Evolutionary conservation across 2,329 filamentous ascomycete species (phyloP).

Genomic region (Ceratocystiopsis minuta): DNA sequence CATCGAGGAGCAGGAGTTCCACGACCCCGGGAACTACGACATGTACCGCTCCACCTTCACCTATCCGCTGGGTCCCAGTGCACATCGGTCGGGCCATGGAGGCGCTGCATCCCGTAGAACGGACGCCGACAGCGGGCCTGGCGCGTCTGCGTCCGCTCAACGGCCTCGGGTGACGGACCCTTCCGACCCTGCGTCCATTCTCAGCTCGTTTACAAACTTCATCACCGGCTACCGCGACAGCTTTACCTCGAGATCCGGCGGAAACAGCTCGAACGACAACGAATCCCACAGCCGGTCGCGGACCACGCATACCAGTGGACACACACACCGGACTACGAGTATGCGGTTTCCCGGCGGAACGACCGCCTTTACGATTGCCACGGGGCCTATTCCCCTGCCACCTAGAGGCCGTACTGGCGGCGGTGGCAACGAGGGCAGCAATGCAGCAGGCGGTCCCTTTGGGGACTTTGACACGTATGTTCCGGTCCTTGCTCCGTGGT

Average conservation of each 20-base stretch:
- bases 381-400: constrained; percentile 15
- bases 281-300: no score
- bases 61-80: not conserved
- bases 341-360: constrained; percentile 13
- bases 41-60: constrained; percentile 18
- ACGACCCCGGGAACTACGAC: constrained; percentile 23
- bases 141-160: no score
- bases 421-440: no score
- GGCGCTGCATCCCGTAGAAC: no score
- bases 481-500: no score
- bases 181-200: constrained; percentile 18
- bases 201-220: constrained; percentile 25
- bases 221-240: constrained; percentile 33
- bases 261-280: not conserved
- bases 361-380: constrained; percentile 31
- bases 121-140: not conserved
- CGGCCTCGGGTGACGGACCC: constrained; percentile 8
- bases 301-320: not conserved
- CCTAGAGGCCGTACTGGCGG: constrained; percentile 3
- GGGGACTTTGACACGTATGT: constrained; percentile 30
- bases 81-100: not conserved
- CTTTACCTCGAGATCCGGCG: constrained; percentile 20
- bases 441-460: constrained; percentile 3
- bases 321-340: not conserved
- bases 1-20: constrained; percentile 32